Conservation (phyloP, 345 rosid species). For the Stellera chamaejasme region DNA sequence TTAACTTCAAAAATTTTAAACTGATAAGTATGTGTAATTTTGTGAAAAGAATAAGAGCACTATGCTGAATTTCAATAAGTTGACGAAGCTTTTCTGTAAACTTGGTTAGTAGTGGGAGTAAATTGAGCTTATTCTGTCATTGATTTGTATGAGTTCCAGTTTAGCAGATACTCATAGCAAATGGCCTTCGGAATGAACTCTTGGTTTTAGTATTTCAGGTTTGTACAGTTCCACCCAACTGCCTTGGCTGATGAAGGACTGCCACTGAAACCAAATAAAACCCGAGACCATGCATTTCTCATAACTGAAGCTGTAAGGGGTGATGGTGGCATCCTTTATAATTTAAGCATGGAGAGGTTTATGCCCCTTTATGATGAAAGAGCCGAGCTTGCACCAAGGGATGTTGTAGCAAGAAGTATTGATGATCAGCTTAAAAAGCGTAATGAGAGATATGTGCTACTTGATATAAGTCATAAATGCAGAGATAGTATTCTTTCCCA, state of each 20-base stretch:
- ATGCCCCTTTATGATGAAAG: constrained; percentile 87
- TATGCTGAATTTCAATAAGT: too few species aligned
- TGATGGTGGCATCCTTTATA: constrained; percentile 92
- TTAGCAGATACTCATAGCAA: too few species aligned
- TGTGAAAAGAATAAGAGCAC: too few species aligned
- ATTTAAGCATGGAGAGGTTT: constrained; percentile 71
- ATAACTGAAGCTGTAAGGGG: constrained; percentile 87
- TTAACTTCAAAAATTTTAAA: too few species aligned
- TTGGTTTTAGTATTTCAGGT: constrained; percentile 32
- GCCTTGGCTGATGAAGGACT: constrained; percentile 98
- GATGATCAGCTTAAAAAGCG: constrained; percentile 87
- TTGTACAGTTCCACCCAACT: constrained; percentile 98
- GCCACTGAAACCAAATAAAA: constrained; percentile 48
- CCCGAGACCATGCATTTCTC: constrained; percentile 87
- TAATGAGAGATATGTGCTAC: constrained; percentile 70
- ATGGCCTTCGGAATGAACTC: too few species aligned
- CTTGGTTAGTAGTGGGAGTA: too few species aligned
- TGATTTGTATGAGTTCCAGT: too few species aligned
- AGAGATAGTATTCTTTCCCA: constrained; percentile 79
- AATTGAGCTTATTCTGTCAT: too few species aligned
- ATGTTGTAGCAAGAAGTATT: constrained; percentile 91
- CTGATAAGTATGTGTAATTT: too few species aligned
- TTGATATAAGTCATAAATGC: constrained; percentile 83
- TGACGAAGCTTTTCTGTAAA: too few species aligned
- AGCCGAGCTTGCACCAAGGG: constrained; percentile 96